Evolutionary conservation across 352 stramenopile genomes (phyloP), one percentile per base, ranked within the genome.

Genomic region (Phytophthora ramorum): DNA sequence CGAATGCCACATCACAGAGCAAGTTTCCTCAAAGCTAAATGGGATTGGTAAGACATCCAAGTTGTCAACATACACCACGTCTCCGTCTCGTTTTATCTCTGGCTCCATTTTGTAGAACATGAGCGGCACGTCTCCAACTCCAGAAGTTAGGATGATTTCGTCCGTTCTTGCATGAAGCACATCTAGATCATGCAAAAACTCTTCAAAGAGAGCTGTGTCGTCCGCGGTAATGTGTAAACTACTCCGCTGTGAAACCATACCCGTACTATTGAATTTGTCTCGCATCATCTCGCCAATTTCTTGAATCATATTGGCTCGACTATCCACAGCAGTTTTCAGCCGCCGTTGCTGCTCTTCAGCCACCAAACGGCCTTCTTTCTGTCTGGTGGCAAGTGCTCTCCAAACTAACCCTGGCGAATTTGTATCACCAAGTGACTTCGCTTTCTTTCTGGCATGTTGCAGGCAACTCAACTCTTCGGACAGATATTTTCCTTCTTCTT

Each of bases 311-410:
- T 60, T 56, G 8, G 46, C 47, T 55, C 68, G 63, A 35, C 26
- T 60, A 9, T 58, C 54, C 16, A 76, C 57, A 10, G 59, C 56
- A 38, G n/a, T 65, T 34, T 57, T 13, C 14, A 76, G 49, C 14
- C 56, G 10, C 7, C 14, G 47, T 14, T 73, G 65, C 28, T 73
- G 57, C 14, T 60, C 41, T 46, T 76, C 63, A 3, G 53, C 68
- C 35, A 73, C 68, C n/a, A 70, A n/a, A 13, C 58, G 41, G 0
- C 68, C 63, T 46, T 76, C 68, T 40, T 60, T 69, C 30, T 76
- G 68, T 9, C 63, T 35, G 2, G 59, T 54, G 7, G 68, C 63
- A 19, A 76, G 58, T 5, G 63, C 57, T 40, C 38, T 61, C 63
- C 68, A 76, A 30, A 45, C 35, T 9, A 55, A 32, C 9, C 35